Conservation (phyloP, 2,329 filamentous ascomycete genomes). For the Myotisia sp. region DNA sequence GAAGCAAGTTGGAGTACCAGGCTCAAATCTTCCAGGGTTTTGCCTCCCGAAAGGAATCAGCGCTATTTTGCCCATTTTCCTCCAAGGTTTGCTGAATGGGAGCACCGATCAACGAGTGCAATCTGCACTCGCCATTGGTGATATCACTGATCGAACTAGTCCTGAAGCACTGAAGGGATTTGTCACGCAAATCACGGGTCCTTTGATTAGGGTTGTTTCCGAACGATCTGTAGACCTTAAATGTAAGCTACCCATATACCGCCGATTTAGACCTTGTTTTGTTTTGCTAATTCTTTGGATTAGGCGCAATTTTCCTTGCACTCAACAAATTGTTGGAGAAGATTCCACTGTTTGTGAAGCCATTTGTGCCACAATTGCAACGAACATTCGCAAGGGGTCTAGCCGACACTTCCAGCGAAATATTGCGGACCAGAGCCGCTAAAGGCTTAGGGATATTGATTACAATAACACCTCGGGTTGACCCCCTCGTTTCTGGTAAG, state of each 20-base stretch:
- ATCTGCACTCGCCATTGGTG: conserved; percentile 82
- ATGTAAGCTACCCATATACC: conserved; percentile 22
- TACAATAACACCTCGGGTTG: conserved; percentile 85
- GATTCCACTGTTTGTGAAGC: conserved; percentile 88
- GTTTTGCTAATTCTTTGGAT: conserved; percentile 14
- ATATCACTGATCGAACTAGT: conserved; percentile 86
- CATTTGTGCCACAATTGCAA: conserved; percentile 91
- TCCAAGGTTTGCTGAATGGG: conserved; percentile 96
- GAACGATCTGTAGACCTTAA: conserved; percentile 94
- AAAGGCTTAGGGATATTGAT: conserved; percentile 91
- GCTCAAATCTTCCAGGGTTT: conserved; percentile 75
- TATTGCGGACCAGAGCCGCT: conserved; percentile 73
- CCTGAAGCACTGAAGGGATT: conserved; percentile 80
- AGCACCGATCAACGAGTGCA: conserved; percentile 82
- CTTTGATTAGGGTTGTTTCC: conserved; percentile 92
- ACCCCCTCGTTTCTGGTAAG: conserved; percentile 62
- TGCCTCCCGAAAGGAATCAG: conserved; percentile 89
- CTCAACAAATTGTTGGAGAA: conserved; percentile 93
- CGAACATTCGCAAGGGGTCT: conserved; percentile 93
- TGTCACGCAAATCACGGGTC: conserved; percentile 93
- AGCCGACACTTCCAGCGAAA: conserved; percentile 81
- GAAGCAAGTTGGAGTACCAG: conserved; percentile 75
- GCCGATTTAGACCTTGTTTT: neutral
- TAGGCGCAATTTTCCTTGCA: conserved; percentile 75
- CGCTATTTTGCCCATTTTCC: conserved; percentile 86